Base-by-base conservation (phyloP, 1,284 basidiomycete genomes). In the Ceratobasidium theobromae region DNA sequence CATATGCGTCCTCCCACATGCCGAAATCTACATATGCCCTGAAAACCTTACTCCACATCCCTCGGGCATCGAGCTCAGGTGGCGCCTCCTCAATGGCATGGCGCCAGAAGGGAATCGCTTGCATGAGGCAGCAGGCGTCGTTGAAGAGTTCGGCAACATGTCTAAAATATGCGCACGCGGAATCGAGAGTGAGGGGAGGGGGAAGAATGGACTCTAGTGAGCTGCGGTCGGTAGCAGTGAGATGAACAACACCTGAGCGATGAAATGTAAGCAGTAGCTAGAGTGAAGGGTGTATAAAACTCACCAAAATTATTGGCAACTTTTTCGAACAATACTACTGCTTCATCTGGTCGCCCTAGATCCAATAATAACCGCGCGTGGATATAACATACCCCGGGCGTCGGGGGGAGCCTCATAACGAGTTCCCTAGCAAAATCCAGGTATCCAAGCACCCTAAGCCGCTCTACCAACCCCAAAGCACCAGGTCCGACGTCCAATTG, bases 1-100 rank as follows among this genome's bases (percentile, higher is more conserved):
- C 81, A 77, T 96, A 96, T 0, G 95, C 94, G 72, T 93, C 87
- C 72, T 95, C 91, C 76, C 88, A 96, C 69, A 84, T 78, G 3
- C 83, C 84, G 41, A 92, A 77, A 57, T 89, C 86, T 18, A 85
- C 85, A 68, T 88, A 84, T 28, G 89, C 89, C 73, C 86, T 84
- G 76, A 90, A 90, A n/a, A 95, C 79, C 67, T 79, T 86, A 66
- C 81, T 82, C 92, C 93, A 95, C 48, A 96, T 76, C 23, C 85
- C 81, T 35, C 82, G 78, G 2, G 84, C 84, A 69, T 88, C 83
- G 21, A 77, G 75, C 27, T 79, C 81, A 28, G 74, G 72, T 32
- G 84, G 80, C 11, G 85, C 84, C 53, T 82, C 81, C n/a, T 88
- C 85, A 62, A 95, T 80, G 3, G 93, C 91, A 32, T 89, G 79